Conservation (phyloP, 345 rosid species). For the Lenwebbia sp. region DNA sequence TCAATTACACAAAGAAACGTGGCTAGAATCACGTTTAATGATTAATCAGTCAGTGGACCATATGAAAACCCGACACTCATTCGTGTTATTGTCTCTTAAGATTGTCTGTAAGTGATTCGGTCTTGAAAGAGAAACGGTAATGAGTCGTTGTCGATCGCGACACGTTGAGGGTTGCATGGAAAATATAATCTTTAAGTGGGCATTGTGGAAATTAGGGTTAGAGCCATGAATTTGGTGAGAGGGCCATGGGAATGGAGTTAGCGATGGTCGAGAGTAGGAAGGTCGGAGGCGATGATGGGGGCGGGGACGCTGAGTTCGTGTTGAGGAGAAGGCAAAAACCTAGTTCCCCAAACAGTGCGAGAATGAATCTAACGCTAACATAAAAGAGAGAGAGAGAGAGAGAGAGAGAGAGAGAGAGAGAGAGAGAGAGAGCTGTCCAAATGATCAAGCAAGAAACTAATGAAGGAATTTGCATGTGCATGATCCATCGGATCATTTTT, state of each 20-base stretch:
- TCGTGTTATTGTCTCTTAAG: background rate
- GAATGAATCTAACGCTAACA: too few species aligned
- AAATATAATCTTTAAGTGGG: background rate
- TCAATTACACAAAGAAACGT: background rate
- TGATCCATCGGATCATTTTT: background rate
- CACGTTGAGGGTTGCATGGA: background rate
- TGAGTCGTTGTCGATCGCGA: background rate
- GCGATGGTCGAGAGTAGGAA: background rate
- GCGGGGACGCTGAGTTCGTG: background rate
- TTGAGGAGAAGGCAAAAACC: background rate
- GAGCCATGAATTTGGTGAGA: background rate
- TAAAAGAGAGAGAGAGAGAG: background rate
- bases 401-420: background rate
- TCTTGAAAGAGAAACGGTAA: background rate
- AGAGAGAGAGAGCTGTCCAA: background rate
- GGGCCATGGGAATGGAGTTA: background rate
- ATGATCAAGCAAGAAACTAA: background rate
- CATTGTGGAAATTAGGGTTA: background rate
- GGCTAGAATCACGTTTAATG: background rate
- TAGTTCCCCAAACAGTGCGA: background rate
- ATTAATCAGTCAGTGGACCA: background rate
- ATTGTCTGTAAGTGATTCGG: background rate
- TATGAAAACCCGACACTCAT: background rate
- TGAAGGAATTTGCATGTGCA: background rate
- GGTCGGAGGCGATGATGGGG: background rate